Evolutionary conservation across 2,329 filamentous ascomycete species (phyloP).

Genomic region (Neoscytalidium dimidiatum): DNA sequence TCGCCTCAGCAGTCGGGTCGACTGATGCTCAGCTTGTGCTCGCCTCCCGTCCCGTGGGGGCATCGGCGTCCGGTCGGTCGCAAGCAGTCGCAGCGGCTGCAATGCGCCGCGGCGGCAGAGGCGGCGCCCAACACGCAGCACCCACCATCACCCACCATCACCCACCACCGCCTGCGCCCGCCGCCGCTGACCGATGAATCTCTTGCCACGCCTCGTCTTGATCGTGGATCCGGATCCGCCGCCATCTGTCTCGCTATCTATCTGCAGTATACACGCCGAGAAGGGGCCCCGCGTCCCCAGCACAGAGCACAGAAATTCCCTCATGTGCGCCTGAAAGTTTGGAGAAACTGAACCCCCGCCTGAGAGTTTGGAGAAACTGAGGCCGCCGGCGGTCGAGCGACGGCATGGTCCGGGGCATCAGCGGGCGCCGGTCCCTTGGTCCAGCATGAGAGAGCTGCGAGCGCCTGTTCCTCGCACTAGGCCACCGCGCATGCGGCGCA

Average conservation of each 20-base stretch:
- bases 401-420: not conserved
- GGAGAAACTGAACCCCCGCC: not conserved
- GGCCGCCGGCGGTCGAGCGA: not conserved
- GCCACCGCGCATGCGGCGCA: not conserved
- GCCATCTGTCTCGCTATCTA: not conserved
- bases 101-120: not conserved
- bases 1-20: not conserved
- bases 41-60: not conserved
- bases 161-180: too few relatives aligned
- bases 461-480: not conserved
- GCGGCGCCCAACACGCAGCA: not conserved
- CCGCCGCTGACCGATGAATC: not conserved
- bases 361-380: not conserved
- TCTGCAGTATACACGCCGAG: not conserved
- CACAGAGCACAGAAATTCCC: not conserved
- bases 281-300: constrained; percentile 6
- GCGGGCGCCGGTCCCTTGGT: not conserved
- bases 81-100: not conserved
- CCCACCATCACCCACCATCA: too few relatives aligned
- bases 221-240: not conserved
- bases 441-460: not conserved
- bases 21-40: constrained; percentile 2
- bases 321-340: not conserved
- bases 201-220: not conserved
- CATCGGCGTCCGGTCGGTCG: not conserved